Evolutionary conservation across 345 rosid genomes (phyloP).

Genomic region (Populus pruinosa): DNA sequence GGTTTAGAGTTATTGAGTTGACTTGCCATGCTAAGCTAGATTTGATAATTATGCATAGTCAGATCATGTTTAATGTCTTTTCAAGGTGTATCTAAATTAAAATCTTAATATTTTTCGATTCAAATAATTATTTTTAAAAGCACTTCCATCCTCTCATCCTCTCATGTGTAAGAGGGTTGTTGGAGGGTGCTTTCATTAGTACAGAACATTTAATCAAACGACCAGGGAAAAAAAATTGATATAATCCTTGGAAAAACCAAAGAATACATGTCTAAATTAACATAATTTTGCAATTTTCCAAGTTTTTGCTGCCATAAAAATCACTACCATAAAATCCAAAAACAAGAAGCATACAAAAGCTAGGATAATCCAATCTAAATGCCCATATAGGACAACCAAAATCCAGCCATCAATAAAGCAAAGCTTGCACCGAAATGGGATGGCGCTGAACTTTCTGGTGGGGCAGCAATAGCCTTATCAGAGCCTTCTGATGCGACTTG

Average conservation of each 20-base stretch:
- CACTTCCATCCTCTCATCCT: too few species aligned
- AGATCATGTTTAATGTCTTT: too few species aligned
- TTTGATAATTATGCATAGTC: too few species aligned
- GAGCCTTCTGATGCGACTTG: conserved; percentile 1
- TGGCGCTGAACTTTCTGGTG: conserved; percentile 36
- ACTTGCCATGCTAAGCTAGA: too few species aligned
- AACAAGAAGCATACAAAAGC: background rate
- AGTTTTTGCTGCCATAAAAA: background rate
- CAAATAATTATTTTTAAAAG: too few species aligned
- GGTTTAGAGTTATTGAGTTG: too few species aligned
- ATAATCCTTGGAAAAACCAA: background rate
- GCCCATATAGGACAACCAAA: conserved; percentile 13
- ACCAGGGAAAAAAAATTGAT: too few species aligned
- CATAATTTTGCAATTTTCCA: background rate
- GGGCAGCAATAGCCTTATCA: conserved; percentile 21
- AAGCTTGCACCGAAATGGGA: conserved; percentile 4
- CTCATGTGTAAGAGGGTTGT: too few species aligned
- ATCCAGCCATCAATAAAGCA: conserved; percentile 6
- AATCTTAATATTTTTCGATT: too few species aligned
- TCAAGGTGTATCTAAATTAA: too few species aligned
- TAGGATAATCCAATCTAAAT: background rate
- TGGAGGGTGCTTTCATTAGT: too few species aligned
- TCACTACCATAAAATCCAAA: background rate
- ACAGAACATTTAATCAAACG: too few species aligned
- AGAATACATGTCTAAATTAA: background rate